Base-by-base conservation (phyloP, 176 grass and related monocot genomes). In the Bonia amplexicaulis region DNA sequence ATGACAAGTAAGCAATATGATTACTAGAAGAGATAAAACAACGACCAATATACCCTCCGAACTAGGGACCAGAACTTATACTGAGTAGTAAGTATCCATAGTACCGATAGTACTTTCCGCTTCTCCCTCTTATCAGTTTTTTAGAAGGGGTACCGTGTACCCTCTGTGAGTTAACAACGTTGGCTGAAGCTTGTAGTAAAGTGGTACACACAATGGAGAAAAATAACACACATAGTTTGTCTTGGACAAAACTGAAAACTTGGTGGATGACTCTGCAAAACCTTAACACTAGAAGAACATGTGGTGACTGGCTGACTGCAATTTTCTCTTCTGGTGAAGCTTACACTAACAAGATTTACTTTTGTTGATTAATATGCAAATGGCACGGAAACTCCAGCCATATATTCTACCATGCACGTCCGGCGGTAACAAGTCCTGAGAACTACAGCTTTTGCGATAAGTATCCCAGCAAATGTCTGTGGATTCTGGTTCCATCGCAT, bases 381-480 rank as follows among this genome's bases (percentile, higher is more conserved):
- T 5, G 20, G 49, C 13, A 48, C 47, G 5, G 9, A 58, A 70
- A 27, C 22, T 6, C n/a, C 17, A 62, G 1, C 79, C 29, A 81
- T 7, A 5, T 9, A 51, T 46, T 16, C 31, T 47, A 15, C 11
- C 67, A 82, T 72, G 65, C 79, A 57, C 48, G 80, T 60, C 9
- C 14, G 39, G 53, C 40, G 6, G 11, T 6, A 73, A 27, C 31
- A 41, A n/a, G 73, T 66, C 44, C 11, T 12, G 23, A 61, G 4
- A 60, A 57, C 15, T 64, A 1, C 17, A 55, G 47, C 14, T 62
- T 65, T 29, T 13, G 54, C 65, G 55, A 82, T 47, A 65, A 82
- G 83, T 73, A 77, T 46, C 46, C 31, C 79, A 82, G 58, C 72
- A 86, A 78, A 78, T 19, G 79, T 52, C 82, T 47, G 74, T 86